Percentiles rank a stretch among this genome's conserved stretches.
Conservation (phyloP, 148 eudicot species). For the Chenopodium formosanum region DNA sequence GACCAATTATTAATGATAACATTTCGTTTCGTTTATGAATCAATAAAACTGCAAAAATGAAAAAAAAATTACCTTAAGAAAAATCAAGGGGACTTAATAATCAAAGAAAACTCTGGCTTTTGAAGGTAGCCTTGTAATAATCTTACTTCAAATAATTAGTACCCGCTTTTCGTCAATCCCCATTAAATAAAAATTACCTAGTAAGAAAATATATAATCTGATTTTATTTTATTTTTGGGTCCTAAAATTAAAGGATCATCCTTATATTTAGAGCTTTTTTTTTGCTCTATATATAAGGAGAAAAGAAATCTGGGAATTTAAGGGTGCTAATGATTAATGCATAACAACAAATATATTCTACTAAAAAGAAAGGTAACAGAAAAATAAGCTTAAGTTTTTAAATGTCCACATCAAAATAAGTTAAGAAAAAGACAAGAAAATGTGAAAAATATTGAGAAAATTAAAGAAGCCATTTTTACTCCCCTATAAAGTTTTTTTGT, state of each 20-base stretch:
- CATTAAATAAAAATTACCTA: not conserved
- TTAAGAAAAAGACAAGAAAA: slow-evolving; percentile 16
- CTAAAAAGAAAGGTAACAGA: slow-evolving; percentile 17
- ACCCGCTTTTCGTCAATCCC: slow-evolving; percentile 20
- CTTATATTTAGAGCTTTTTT: not conserved
- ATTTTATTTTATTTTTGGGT: not conserved
- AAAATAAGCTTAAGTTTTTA: slow-evolving; percentile 5
- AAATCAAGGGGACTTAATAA: slow-evolving; percentile 13
- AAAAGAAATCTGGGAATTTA: not conserved
- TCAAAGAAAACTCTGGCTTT: slow-evolving; percentile 1
- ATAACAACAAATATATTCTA: slow-evolving; percentile 21
- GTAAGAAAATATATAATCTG: not conserved
- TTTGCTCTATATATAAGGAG: not conserved
- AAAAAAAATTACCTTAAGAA: slow-evolving; percentile 25
- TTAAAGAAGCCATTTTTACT: not conserved
- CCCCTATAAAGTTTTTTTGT: slow-evolving; percentile 14
- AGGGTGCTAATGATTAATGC: slow-evolving; percentile 24
- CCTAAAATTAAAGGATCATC: not conserved
- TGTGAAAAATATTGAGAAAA: not conserved
- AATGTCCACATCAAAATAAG: slow-evolving; percentile 24
- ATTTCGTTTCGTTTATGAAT: not conserved
- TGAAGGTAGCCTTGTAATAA: slow-evolving; percentile 16
- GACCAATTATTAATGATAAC: too few species aligned
- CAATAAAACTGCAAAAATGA: not conserved
- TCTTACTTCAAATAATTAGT: slow-evolving; percentile 20